Conservation (phyloP, 371 early-diverging fungal genomes). For the Blastocladiella emersonii region DNA sequence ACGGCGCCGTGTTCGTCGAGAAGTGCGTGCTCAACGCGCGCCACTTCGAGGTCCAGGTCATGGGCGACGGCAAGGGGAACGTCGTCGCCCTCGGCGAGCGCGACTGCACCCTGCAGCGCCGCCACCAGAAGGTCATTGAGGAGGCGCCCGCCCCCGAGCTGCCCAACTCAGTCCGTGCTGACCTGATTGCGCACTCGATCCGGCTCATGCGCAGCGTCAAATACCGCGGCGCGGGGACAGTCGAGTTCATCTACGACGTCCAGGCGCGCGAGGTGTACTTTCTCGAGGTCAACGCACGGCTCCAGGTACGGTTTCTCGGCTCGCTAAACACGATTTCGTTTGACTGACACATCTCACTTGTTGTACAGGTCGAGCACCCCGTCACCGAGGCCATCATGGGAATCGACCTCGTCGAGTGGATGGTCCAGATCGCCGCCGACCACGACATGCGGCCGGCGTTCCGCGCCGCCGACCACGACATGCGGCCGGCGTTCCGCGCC, state of each 20-base stretch:
- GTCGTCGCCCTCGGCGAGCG: slow-evolving; percentile 82
- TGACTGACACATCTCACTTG: no score
- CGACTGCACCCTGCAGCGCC: slow-evolving; percentile 96
- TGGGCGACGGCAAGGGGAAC: slow-evolving; percentile 80
- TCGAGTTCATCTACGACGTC: slow-evolving; percentile 88
- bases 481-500: slow-evolving; percentile 67
- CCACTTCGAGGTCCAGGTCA: slow-evolving; percentile 94
- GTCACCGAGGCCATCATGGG: slow-evolving; percentile 81
- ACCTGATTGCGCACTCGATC: slow-evolving; percentile 15
- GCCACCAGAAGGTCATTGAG: slow-evolving; percentile 96
- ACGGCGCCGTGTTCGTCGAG: slow-evolving; percentile 88
- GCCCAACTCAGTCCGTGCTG: slow-evolving; percentile 18
- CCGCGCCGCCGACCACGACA: slow-evolving; percentile 62
- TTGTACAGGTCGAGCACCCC: slow-evolving; percentile 20
- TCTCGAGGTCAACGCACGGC: slow-evolving; percentile 91
- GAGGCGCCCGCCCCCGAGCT: slow-evolving; percentile 72
- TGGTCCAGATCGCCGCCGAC: slow-evolving; percentile 78
- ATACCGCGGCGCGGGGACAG: slow-evolving; percentile 93
- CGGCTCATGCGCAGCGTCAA: slow-evolving; percentile 78
- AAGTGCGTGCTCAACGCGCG: slow-evolving; percentile 80
- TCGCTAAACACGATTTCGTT: no score
- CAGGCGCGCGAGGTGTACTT: slow-evolving; percentile 74
- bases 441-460: background rate
- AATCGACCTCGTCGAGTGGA: slow-evolving; percentile 80
- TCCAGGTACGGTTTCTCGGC: slow-evolving; percentile 53